Base-by-base conservation (phyloP, 148 eudicot genomes). In the Vaccinium myrtillus region DNA sequence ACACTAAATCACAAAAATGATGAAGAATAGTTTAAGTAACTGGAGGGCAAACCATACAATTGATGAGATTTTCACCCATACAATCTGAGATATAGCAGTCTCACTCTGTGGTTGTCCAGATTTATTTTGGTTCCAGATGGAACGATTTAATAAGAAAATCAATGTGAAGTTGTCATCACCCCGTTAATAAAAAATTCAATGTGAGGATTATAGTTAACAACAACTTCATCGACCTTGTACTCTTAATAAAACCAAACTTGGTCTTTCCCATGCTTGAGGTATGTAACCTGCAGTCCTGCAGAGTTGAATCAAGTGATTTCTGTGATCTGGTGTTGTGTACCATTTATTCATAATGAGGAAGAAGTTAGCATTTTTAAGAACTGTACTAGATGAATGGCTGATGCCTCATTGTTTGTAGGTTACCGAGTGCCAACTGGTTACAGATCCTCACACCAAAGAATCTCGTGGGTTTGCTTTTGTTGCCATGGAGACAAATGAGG, bases 401-500 rank as follows among this genome's bases (percentile, higher is more conserved):
- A 23, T 59, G 7, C 59, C 71, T 79, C 19, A 79, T 82, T 82
- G 78, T 78, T 80, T 88, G 77, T 85, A 93, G 94, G 96, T 93
- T 69, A 79, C 82, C 51, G 90, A 92, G 78, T 93, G 96, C 83
- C 90, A 90, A 61, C 86, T 93, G 83, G 96, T 93, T 49, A 85
- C 88, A 48, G 98, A 94, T 87, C 98, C 98, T 75, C 98, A 87
- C 67, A 90, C 90, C 81, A 91, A 91, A 76, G 92, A 91, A 85
- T 94, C 95, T 67, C 93, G 95, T 87, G 95, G 98, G 58, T 94
- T 94, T 86, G 94, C 87, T 78, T 93, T 93, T 88, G 85, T 94
- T 76, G 89, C 94, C 53, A 91, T 94, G 98, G 95, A 91, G 82
- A 87, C 93, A 61, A 76, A 53, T 67, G 92, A 92, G 79, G 92